Evolutionary conservation across 352 stramenopile genomes (phyloP).

Genomic region (Phytophthora sp.): DNA sequence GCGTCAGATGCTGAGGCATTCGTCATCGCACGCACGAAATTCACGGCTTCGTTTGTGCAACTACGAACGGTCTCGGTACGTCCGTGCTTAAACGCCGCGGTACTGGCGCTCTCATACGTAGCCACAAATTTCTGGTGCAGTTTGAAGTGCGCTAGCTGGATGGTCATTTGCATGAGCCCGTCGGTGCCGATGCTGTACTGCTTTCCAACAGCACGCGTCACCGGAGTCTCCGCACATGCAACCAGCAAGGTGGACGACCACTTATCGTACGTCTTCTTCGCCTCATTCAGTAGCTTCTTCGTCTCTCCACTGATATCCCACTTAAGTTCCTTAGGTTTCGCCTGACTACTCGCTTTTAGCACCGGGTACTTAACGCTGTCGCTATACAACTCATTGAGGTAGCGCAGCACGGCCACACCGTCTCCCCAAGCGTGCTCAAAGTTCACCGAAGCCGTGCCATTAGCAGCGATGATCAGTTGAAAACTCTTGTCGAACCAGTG

Average conservation of each 20-base stretch:
- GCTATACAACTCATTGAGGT: conserved; percentile 89
- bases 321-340: conserved; percentile 48
- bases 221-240: conserved; percentile 76
- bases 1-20: conserved; percentile 50
- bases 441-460: conserved; percentile 86
- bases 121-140: conserved; percentile 81
- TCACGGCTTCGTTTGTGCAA: conserved; percentile 86
- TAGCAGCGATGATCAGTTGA: conserved; percentile 85
- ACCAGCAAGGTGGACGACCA: conserved; percentile 69
- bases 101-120: conserved; percentile 91
- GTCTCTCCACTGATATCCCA: conserved; percentile 70
- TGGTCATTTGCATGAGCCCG: conserved; percentile 92
- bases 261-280: conserved; percentile 73
- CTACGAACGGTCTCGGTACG: conserved; percentile 91
- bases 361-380: conserved; percentile 82
- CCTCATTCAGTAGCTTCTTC: conserved; percentile 69
- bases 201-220: conserved; percentile 64
- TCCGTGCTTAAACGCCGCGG: conserved; percentile 92
- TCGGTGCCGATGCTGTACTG: conserved; percentile 86
- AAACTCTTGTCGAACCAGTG: conserved; percentile 95
- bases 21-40: conserved; percentile 79
- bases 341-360: conserved; percentile 43
- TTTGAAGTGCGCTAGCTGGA: conserved; percentile 90
- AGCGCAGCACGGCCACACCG: conserved; percentile 87
- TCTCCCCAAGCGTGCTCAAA: conserved; percentile 93